A percentile compares a stretch with the other conserved stretches of the same genome.
phyloP scores from a whole-genome alignment of 306 rosid genomes.

The Quercus suber region DNA sequence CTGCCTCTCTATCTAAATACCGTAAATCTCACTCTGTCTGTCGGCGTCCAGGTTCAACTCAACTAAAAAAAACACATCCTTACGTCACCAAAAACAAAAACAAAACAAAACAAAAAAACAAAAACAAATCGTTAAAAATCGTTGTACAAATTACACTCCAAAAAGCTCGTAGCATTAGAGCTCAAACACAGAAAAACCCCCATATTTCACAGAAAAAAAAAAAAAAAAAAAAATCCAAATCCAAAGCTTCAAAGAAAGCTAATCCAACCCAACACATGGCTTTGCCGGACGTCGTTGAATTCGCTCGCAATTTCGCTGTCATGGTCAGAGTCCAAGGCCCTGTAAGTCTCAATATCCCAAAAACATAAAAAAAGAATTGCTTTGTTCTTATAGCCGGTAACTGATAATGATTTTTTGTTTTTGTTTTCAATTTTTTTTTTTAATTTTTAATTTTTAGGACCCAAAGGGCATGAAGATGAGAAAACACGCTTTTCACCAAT shows the following conservation, averaged over 20 bases:
- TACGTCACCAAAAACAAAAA: no score
- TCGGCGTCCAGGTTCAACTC: no score
- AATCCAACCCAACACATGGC: slow-evolving; percentile 41
- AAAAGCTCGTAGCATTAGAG: no score
- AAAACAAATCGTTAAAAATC: no score
- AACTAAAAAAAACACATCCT: no score
- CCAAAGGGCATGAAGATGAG: slow-evolving; percentile 97
- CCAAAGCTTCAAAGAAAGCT: background rate
- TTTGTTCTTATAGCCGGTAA: background rate
- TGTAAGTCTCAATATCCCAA: slow-evolving; percentile 41
- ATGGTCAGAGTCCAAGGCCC: slow-evolving; percentile 94
- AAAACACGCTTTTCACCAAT: slow-evolving; percentile 86
- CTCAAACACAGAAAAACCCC: no score
- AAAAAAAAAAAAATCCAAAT: background rate
- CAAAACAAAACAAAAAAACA: no score
- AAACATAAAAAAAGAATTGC: background rate
- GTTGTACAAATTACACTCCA: no score
- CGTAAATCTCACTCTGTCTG: no score
- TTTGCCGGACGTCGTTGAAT: slow-evolving; percentile 51
- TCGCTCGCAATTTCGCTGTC: slow-evolving; percentile 67
- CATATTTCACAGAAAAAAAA: no score
- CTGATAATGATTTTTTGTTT: background rate
- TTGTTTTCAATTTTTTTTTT: background rate
- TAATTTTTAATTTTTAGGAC: slow-evolving; percentile 44
- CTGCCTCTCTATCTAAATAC: no score